Conservation (phyloP, 2,329 filamentous ascomycete species). For the Hymenoscyphus linearis region DNA sequence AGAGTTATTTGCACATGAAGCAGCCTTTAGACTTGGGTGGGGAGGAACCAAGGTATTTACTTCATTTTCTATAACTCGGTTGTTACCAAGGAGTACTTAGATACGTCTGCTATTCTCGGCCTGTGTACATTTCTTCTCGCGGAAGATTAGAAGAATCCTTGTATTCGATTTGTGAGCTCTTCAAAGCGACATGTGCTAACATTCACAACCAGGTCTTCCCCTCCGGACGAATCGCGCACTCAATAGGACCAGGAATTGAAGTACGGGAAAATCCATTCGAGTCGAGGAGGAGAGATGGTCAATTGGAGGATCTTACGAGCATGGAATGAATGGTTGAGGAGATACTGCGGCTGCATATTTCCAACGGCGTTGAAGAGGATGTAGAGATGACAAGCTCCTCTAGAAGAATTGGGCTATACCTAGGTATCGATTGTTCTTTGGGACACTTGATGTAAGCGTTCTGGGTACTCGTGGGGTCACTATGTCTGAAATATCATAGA, state of each 20-base stretch:
- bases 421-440: no score
- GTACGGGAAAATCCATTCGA: slow-evolving; percentile 59
- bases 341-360: slow-evolving; percentile 13
- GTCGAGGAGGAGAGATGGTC: slow-evolving; percentile 39
- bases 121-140: no score
- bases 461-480: not conserved
- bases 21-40: slow-evolving; percentile 90
- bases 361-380: slow-evolving; percentile 19
- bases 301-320: slow-evolving; percentile 60
- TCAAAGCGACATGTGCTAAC: slow-evolving; percentile 1
- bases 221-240: slow-evolving; percentile 37
- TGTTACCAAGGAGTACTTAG: not conserved
- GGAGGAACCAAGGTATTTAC: slow-evolving; percentile 77
- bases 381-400: not conserved
- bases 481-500: not conserved
- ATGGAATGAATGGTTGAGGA: slow-evolving; percentile 26
- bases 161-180: not conserved
- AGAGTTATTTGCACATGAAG: slow-evolving; percentile 93
- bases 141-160: not conserved
- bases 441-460: not conserved
- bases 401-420: not conserved
- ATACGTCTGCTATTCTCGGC: not conserved
- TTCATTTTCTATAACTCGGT: not conserved
- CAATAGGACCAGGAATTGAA: slow-evolving; percentile 77
- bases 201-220: slow-evolving; percentile 29